phyloP scores from a whole-genome alignment of 768 basidiomycete species.

The Lactarius sanguifluus region DNA sequence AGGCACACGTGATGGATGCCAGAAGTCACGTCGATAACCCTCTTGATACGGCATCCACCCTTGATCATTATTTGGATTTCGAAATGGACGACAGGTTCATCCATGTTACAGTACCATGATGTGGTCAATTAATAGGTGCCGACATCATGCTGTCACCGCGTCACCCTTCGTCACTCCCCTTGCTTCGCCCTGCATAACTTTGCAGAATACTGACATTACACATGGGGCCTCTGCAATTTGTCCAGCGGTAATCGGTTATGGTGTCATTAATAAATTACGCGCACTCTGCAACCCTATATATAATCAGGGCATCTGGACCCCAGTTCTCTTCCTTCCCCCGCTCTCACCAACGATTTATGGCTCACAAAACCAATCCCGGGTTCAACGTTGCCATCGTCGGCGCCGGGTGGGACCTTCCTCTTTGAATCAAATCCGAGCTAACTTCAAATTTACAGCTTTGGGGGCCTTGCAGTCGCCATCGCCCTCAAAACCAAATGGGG shows the following conservation, averaged over 20 bases:
- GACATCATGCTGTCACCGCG: too few relatives aligned
- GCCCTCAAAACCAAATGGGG: constrained; percentile 36
- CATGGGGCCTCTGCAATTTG: not conserved
- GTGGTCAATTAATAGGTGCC: too few relatives aligned
- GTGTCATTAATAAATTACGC: not conserved
- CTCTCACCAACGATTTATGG: not conserved
- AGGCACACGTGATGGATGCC: too few relatives aligned
- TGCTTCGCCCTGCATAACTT: too few relatives aligned
- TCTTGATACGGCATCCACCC: too few relatives aligned
- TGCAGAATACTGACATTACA: not conserved
- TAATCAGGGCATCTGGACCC: not conserved
- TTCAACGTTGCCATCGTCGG: constrained; percentile 31
- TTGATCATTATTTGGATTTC: too few relatives aligned
- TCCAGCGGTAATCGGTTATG: too few relatives aligned
- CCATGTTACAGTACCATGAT: too few relatives aligned
- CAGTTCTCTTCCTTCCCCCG: not conserved
- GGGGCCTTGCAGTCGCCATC: constrained; percentile 35
- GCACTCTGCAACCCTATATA: not conserved
- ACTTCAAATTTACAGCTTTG: constrained; percentile 27
- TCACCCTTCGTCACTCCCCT: too few relatives aligned
- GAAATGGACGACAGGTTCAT: too few relatives aligned
- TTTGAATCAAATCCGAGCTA: not conserved
- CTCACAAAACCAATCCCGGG: not conserved
- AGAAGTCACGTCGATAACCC: too few relatives aligned
- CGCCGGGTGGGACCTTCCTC: constrained; percentile 28